Conservation (phyloP, 2,329 filamentous ascomycete genomes). For the Talaromyces islandicus region DNA sequence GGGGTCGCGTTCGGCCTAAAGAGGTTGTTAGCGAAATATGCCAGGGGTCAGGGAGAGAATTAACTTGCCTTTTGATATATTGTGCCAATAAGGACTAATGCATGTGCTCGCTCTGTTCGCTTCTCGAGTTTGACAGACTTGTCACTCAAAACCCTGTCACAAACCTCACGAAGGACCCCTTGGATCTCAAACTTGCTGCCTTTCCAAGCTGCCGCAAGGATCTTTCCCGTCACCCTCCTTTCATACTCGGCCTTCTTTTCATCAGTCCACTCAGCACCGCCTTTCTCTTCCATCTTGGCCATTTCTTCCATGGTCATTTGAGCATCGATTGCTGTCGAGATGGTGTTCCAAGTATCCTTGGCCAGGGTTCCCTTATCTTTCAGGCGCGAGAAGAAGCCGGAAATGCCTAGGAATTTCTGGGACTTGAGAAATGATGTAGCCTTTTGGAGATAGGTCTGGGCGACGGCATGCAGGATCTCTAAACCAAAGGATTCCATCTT, state of each 20-base stretch:
- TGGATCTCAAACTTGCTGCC: slow-evolving; percentile 98
- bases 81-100: slow-evolving; percentile 79
- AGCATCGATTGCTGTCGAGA: slow-evolving; percentile 90
- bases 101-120: slow-evolving; percentile 84
- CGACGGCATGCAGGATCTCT: slow-evolving; percentile 93
- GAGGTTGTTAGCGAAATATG: not conserved
- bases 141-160: slow-evolving; percentile 76
- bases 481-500: slow-evolving; percentile 99
- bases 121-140: slow-evolving; percentile 76
- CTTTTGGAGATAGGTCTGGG: slow-evolving; percentile 83
- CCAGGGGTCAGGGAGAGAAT: not conserved
- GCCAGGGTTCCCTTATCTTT: slow-evolving; percentile 96
- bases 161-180: slow-evolving; percentile 89
- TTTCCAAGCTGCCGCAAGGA: slow-evolving; percentile 91
- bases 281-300: slow-evolving; percentile 89
- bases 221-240: slow-evolving; percentile 93
- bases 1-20: slow-evolving; percentile 79
- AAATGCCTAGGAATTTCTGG: slow-evolving; percentile 94
- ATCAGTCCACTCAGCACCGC: slow-evolving; percentile 96
- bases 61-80: slow-evolving; percentile 72
- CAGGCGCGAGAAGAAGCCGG: slow-evolving; percentile 86
- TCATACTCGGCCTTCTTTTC: slow-evolving; percentile 96
- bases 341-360: slow-evolving; percentile 98
- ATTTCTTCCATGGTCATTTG: slow-evolving; percentile 99
- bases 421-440: slow-evolving; percentile 82